Evolutionary conservation across 73 alveolate genomes (phyloP).

Genomic region (Halteria grandinella): DNA sequence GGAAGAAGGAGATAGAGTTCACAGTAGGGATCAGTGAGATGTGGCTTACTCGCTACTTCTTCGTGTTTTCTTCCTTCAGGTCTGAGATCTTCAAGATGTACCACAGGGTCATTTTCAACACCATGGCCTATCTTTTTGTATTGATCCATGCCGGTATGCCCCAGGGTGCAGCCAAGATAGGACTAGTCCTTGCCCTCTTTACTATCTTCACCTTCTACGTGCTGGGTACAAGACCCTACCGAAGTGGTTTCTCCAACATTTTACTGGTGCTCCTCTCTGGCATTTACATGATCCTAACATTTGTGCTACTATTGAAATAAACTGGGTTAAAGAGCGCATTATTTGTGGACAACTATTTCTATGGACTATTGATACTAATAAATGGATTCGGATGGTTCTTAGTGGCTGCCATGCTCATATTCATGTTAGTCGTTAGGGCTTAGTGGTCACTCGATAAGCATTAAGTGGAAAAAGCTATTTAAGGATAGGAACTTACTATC

Average conservation of each 20-base stretch:
- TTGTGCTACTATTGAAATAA: slow-evolving; percentile 9
- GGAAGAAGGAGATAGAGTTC: slow-evolving; percentile 43
- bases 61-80: slow-evolving; percentile 34
- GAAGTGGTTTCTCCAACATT: slow-evolving; percentile 14
- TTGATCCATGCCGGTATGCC: slow-evolving; percentile 31
- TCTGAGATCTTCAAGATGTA: slow-evolving; percentile 44
- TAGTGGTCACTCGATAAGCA: slow-evolving; percentile 6
- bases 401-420: background rate
- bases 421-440: background rate
- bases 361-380: background rate
- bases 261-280: background rate
- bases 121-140: slow-evolving; percentile 1
- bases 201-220: background rate
- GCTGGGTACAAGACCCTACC: slow-evolving; percentile 34
- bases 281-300: background rate
- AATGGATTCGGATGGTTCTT: slow-evolving; percentile 3
- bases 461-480: background rate
- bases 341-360: slow-evolving; percentile 21
- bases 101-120: slow-evolving; percentile 27
- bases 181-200: background rate
- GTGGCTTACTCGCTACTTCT: slow-evolving; percentile 43
- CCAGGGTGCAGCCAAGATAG: slow-evolving; percentile 6
- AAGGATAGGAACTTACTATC: background rate
- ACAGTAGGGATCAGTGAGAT: slow-evolving; percentile 31
- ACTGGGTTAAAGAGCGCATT: slow-evolving; percentile 30